Base-by-base conservation (phyloP, 2,329 filamentous ascomycete species). In the Corinectria fuckeliana region DNA sequence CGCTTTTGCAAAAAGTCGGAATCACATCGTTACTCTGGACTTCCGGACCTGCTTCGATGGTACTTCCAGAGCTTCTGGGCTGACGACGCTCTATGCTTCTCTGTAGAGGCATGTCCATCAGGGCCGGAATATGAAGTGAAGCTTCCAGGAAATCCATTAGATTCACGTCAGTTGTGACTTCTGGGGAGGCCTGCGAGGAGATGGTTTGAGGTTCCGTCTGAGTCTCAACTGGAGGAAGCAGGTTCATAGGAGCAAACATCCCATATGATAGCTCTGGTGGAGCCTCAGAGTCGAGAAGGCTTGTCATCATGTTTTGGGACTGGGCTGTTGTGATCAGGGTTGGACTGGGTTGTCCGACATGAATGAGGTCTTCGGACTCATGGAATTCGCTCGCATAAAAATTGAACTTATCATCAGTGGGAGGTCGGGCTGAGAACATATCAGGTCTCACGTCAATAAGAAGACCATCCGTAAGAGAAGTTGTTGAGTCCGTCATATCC, bases 121-220 rank as follows among this genome's bases (percentile, higher is more conserved):
- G 39, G 1, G 56, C 55, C 0, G 60, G 62, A 6, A 20, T 58
- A n/a, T 28, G 4, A 21, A 69, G 57, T 8, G 48, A 58, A 2
- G 14, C 55, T 13, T 60, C 64, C 21, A 42, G 20, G 13, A 26
- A 26, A 36, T 69, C 67, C 56, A 69, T 66, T 38, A 69, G 41
- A 41, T 62, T n/a, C 49, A 10, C 20, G 32, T 18, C 49, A 23
- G 18, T 36, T 7, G 20, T 10, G 2, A 26, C 11, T 45, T n/a
- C 21, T 3, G n/a, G 4, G 10, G 23, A 13, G 10, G 18, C 25
- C 5, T 36, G 21, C 21, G 30, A 44, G 21, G 21, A 25, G 21
- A 30, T 23, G 39, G 13, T 13, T 5, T 14, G 23, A 32, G 50
- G 18, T 16, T 7, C 13, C 16, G 16, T n/a, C 32, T 25, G 14